Evolutionary conservation across 345 rosid species (phyloP), one percentile per base, ranked within the genome.

Genomic region (Reutealis trisperma): DNA sequence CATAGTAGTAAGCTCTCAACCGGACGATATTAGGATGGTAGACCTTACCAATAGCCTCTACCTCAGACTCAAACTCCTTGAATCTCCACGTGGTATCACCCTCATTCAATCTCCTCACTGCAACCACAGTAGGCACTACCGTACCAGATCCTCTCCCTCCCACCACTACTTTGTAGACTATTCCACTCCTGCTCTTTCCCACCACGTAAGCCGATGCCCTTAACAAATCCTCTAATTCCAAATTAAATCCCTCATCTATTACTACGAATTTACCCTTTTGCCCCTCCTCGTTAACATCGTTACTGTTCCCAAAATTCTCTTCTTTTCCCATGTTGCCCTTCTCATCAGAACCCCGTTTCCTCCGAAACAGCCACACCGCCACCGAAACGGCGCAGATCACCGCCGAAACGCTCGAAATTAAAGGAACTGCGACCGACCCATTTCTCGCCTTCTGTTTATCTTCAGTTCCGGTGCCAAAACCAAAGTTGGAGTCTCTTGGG

Each of bases 171-270:
- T 84, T 96, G 77, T 96, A 96, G 72, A 96, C 89, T 0, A 96
- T 93, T 67, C 99, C 99, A 67, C 91, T 87, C 84, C 92, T 86
- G 64, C 96, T 86, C 77, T 96, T 96, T 44, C 98, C 99, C 32
- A 91, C 91, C 54, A 96, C 99, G 78, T 86, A 92, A 7, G 99
- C 99, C 0, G 99, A 93, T 4, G 98, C 97, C 87, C 99, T 92
- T 78, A 96, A 72, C 85, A 96, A 66, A 81, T 92, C 98, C 84
- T 96, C 98, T 2, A 96, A 81, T 55, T 93, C 98, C 72, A 96
- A 69, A 82, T 82, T 81, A 70, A 96, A 93, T 61, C 94, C 96
- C 70, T 92, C 98, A 44, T 93, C 99, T 0, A 93, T 63, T 71
- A 89, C 91, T 18, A 83, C 78, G 71, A 90, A 90, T 83, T 89